Conservation (phyloP, 768 basidiomycete species). For the Tulasnella sp. region DNA sequence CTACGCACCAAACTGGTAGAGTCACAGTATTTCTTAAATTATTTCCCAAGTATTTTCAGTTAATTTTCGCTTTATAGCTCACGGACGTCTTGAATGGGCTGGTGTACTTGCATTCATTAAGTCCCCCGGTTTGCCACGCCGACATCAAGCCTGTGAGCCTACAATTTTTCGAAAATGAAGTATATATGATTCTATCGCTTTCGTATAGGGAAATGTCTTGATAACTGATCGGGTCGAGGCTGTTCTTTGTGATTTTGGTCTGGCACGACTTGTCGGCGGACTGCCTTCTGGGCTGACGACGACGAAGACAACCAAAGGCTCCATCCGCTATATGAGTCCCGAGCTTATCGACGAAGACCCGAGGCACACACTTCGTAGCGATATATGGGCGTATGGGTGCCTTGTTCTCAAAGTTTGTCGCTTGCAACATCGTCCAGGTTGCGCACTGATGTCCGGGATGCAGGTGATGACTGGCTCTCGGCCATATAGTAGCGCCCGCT, state of each 20-base stretch:
- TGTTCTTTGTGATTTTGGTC: slow-evolving; percentile 9
- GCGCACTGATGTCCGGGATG: not conserved
- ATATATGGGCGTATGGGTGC: slow-evolving; percentile 1
- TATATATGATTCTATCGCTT: not conserved
- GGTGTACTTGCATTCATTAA: not conserved
- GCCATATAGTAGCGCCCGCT: not conserved
- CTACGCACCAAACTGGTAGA: not conserved
- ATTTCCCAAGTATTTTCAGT: not conserved
- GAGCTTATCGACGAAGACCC: not conserved
- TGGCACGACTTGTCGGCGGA: not conserved
- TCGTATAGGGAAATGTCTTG: not conserved
- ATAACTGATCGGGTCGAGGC: not conserved
- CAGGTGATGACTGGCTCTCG: not conserved
- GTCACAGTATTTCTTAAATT: not conserved
- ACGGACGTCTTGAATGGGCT: not conserved
- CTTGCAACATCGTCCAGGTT: not conserved
- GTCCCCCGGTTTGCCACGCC: not conserved
- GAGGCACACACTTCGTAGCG: not conserved
- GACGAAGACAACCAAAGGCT: not conserved
- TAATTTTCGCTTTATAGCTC: not conserved
- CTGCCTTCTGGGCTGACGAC: not conserved
- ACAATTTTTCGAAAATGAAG: not conserved
- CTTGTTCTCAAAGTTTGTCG: not conserved
- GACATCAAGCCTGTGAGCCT: not conserved
- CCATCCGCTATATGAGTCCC: slow-evolving; percentile 2